Conservation (phyloP, 106 monocot species). For the Acorus gramineus region DNA sequence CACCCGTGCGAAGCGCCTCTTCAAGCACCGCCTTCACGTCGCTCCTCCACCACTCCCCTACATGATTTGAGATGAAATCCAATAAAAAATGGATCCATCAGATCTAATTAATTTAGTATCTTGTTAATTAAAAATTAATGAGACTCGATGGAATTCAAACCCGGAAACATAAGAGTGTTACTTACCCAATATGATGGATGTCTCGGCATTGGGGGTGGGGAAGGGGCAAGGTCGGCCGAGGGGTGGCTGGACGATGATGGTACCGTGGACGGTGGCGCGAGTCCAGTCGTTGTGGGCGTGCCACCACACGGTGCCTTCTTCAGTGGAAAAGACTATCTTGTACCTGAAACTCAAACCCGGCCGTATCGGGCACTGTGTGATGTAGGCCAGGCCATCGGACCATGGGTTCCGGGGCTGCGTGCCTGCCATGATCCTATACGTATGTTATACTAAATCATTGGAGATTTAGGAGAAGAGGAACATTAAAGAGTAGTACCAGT, state of each 20-base stretch:
- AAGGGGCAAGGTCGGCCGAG: slow-evolving; percentile 23
- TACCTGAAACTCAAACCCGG: not conserved
- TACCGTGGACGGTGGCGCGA: slow-evolving; percentile 1
- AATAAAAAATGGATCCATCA: not conserved
- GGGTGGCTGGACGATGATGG: slow-evolving; percentile 20
- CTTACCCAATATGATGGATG: slow-evolving; percentile 44
- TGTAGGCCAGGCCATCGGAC: not conserved
- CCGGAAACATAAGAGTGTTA: not conserved
- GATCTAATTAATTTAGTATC: not conserved
- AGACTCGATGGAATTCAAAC: not conserved
- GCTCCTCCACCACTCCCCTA: slow-evolving; percentile 57
- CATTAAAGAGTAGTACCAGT: not conserved
- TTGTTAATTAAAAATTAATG: not conserved
- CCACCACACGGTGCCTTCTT: slow-evolving; percentile 2
- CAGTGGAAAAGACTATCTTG: not conserved
- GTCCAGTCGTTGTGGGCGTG: slow-evolving; percentile 2
- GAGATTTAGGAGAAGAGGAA: no score
- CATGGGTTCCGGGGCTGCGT: slow-evolving; percentile 4
- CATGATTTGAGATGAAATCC: not conserved
- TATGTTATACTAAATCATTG: no score
- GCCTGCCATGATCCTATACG: not conserved
- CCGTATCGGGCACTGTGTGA: slow-evolving; percentile 5
- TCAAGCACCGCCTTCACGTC: slow-evolving; percentile 12
- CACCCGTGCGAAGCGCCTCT: slow-evolving; percentile 15
- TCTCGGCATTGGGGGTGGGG: slow-evolving; percentile 33